Evolutionary conservation across 2,329 filamentous ascomycete genomes (phyloP).

Genomic region (Capronia epimyces): DNA sequence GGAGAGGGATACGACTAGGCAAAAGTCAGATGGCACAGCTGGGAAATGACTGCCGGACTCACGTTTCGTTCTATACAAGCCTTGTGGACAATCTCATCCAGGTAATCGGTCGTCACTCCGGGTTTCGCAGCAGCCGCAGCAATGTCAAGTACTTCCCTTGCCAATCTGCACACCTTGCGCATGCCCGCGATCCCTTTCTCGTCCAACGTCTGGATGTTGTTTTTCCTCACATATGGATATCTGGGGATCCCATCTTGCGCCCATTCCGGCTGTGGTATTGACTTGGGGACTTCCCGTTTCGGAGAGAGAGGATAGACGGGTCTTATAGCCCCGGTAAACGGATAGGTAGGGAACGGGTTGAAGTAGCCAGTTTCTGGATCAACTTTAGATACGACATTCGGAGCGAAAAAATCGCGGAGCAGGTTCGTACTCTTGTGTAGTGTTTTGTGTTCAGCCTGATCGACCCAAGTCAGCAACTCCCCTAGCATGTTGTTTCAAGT

Average conservation of each 20-base stretch:
- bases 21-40: slow-evolving; percentile 9
- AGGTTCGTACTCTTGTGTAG: slow-evolving; percentile 74
- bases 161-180: slow-evolving; percentile 83
- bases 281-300: slow-evolving; percentile 66
- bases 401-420: slow-evolving; percentile 67
- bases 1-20: slow-evolving; percentile 87
- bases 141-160: slow-evolving; percentile 87
- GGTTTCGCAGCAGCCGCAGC: slow-evolving; percentile 76
- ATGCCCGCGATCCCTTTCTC: slow-evolving; percentile 78
- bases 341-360: slow-evolving; percentile 87
- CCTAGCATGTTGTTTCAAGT: slow-evolving; percentile 4
- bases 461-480: slow-evolving; percentile 12
- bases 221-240: slow-evolving; percentile 61
- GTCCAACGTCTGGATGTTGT: slow-evolving; percentile 77
- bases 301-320: slow-evolving; percentile 81
- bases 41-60: slow-evolving; percentile 35
- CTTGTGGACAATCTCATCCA: slow-evolving; percentile 91
- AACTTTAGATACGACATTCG: slow-evolving; percentile 83
- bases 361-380: slow-evolving; percentile 82
- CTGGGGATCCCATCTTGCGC: slow-evolving; percentile 74
- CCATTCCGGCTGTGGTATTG: slow-evolving; percentile 82
- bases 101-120: slow-evolving; percentile 92
- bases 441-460: slow-evolving; percentile 72
- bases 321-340: slow-evolving; percentile 73
- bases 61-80: slow-evolving; percentile 90